A percentile compares a stretch with the other conserved stretches of the same genome.
Conservation (phyloP, 768 basidiomycete genomes). For the Phaeotremella skinneri region DNA sequence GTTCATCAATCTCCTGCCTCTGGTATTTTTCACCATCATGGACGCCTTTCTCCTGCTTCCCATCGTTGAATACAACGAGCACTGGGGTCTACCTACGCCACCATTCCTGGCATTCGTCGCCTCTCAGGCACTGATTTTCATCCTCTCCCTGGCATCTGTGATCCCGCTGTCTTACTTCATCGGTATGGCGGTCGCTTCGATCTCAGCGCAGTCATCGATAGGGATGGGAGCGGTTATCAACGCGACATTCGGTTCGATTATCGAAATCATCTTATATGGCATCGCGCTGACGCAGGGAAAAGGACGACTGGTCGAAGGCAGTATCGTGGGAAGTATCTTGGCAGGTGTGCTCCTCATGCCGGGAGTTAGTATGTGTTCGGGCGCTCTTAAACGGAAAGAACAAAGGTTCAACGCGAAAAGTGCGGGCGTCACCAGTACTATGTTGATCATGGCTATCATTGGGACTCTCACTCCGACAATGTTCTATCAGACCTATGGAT, state of each 20-base stretch:
- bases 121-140: slow-evolving; percentile 74
- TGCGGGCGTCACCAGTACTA: slow-evolving; percentile 97
- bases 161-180: slow-evolving; percentile 99
- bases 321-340: slow-evolving; percentile 88
- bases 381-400: slow-evolving; percentile 85
- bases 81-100: slow-evolving; percentile 61
- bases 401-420: slow-evolving; percentile 99
- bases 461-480: slow-evolving; percentile 90
- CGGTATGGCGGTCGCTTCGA: slow-evolving; percentile 98
- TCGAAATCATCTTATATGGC: slow-evolving; percentile 89
- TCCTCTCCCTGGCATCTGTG: slow-evolving; percentile 79
- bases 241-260: slow-evolving; percentile 96
- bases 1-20: slow-evolving; percentile 88
- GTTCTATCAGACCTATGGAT: slow-evolving; percentile 97
- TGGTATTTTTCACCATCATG: slow-evolving; percentile 95
- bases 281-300: slow-evolving; percentile 88
- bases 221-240: slow-evolving; percentile 99
- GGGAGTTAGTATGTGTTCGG: slow-evolving; percentile 89
- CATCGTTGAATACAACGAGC: slow-evolving; percentile 63
- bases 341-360: slow-evolving; percentile 98
- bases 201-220: slow-evolving; percentile 96
- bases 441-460: slow-evolving; percentile 99
- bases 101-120: slow-evolving; percentile 67
- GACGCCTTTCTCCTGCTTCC: slow-evolving; percentile 81
- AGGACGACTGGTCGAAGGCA: slow-evolving; percentile 92